phyloP scores from a whole-genome alignment of 768 basidiomycete species.

The Pilatotrama ljubarskyi region DNA sequence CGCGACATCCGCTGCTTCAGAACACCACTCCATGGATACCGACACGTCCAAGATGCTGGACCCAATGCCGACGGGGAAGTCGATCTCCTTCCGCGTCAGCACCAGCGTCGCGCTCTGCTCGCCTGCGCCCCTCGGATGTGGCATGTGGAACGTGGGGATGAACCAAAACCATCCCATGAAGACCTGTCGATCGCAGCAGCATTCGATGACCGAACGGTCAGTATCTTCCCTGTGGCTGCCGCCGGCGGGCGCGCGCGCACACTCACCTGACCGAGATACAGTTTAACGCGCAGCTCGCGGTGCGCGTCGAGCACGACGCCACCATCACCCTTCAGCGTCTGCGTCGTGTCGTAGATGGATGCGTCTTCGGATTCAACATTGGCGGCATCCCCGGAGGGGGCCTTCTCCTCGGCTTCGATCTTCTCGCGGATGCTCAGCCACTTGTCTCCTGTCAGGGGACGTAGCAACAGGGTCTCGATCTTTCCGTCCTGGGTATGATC shows the following conservation, averaged over 20 bases:
- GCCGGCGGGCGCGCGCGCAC: background rate
- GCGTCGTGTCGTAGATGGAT: slow-evolving; percentile 45
- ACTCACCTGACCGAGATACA: slow-evolving; percentile 69
- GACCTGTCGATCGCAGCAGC: slow-evolving; percentile 43
- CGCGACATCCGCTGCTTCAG: slow-evolving; percentile 21
- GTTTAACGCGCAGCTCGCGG: slow-evolving; percentile 68
- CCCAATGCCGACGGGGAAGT: slow-evolving; percentile 79
- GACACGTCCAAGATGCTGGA: slow-evolving; percentile 64
- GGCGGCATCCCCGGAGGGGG: background rate
- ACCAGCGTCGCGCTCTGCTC: slow-evolving; percentile 38
- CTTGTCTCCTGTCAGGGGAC: slow-evolving; percentile 44
- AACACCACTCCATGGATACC: slow-evolving; percentile 50
- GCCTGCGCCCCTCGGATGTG: slow-evolving; percentile 39
- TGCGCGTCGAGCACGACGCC: slow-evolving; percentile 64
- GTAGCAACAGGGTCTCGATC: slow-evolving; percentile 45
- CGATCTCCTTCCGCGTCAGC: slow-evolving; percentile 63
- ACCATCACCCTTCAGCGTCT: slow-evolving; percentile 28
- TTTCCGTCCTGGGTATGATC: slow-evolving; percentile 39
- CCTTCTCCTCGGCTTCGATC: slow-evolving; percentile 27
- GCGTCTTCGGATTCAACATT: slow-evolving; percentile 40
- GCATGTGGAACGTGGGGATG: slow-evolving; percentile 81
- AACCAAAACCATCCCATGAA: slow-evolving; percentile 88
- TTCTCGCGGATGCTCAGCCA: slow-evolving; percentile 44
- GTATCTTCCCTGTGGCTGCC: background rate
- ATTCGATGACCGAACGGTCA: background rate